Conservation (phyloP, 352 stramenopile genomes). For the Phytopythium ostracodes region DNA sequence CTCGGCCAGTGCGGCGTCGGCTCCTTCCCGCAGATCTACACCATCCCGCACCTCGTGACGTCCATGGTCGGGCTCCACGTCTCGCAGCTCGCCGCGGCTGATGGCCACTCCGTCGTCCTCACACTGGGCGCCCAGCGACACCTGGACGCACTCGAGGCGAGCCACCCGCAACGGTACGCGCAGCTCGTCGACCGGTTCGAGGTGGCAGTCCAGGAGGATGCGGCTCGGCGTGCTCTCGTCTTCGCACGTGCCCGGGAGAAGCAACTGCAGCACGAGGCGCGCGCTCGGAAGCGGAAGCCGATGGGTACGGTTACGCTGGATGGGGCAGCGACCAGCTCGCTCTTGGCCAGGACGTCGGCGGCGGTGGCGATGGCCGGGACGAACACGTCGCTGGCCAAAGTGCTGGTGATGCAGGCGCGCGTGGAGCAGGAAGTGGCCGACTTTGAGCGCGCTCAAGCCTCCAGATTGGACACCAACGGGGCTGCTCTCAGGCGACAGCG, state of each 20-base stretch:
- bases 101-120: conserved; percentile 51
- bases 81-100: conserved; percentile 43
- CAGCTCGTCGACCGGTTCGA: conserved; percentile 39
- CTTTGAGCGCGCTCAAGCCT: not conserved
- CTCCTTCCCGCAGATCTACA: conserved; percentile 73
- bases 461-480: not conserved
- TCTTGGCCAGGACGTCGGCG: not conserved
- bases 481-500: not conserved
- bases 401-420: conserved; percentile 1
- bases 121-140: conserved; percentile 31
- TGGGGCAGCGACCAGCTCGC: not conserved
- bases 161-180: conserved; percentile 40
- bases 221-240: conserved; percentile 22
- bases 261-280: conserved; percentile 18
- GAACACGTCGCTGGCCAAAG: conserved; percentile 3
- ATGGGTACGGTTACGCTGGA: not conserved
- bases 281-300: not conserved
- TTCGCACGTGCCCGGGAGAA: conserved; percentile 23
- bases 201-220: conserved; percentile 33
- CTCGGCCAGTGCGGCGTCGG: conserved; percentile 68
- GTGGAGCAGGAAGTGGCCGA: not conserved
- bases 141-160: conserved; percentile 39
- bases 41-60: conserved; percentile 55
- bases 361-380: conserved; percentile 1
- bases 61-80: conserved; percentile 56